Evolutionary conservation across 805 yeast species (phyloP).

Genomic region (Isabelozyma gotoi): DNA sequence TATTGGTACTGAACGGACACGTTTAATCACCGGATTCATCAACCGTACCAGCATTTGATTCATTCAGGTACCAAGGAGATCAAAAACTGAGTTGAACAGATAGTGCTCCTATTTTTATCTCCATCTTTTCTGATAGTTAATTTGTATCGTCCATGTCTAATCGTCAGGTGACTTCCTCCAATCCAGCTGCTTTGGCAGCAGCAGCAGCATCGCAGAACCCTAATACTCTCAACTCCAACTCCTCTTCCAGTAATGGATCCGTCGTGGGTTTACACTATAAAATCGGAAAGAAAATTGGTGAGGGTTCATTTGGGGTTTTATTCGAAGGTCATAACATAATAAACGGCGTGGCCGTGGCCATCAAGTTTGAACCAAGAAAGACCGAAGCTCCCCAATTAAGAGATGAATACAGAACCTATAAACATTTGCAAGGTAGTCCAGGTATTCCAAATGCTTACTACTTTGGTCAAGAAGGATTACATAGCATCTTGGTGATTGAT

Average conservation of each 20-base stretch:
- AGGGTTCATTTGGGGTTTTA: slow-evolving; percentile 83
- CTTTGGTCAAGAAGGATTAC: slow-evolving; percentile 83
- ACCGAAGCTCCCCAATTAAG: slow-evolving; percentile 82
- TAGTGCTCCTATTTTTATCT: no score
- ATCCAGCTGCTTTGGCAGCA: slow-evolving; percentile 41
- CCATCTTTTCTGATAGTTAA: background rate
- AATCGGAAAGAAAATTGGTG: slow-evolving; percentile 82
- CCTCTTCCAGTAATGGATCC: slow-evolving; percentile 24
- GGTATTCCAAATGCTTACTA: slow-evolving; percentile 85
- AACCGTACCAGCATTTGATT: no score
- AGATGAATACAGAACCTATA: slow-evolving; percentile 79
- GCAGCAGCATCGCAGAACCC: slow-evolving; percentile 33
- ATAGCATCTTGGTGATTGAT: slow-evolving; percentile 74
- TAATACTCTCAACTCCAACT: slow-evolving; percentile 13
- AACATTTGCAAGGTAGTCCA: slow-evolving; percentile 62
- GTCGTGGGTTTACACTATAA: slow-evolving; percentile 71
- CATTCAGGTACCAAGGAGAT: no score
- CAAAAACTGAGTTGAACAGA: no score
- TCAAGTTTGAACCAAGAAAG: slow-evolving; percentile 77
- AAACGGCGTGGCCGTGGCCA: slow-evolving; percentile 66
- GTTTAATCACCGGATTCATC: background rate
- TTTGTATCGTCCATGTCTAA: slow-evolving; percentile 26
- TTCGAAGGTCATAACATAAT: slow-evolving; percentile 78
- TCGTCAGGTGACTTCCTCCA: slow-evolving; percentile 23
- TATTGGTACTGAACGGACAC: background rate